Percentiles rank a stretch among this genome's conserved stretches.
Conservation (phyloP, 306 rosid genomes). For the Quillaja saponaria region DNA sequence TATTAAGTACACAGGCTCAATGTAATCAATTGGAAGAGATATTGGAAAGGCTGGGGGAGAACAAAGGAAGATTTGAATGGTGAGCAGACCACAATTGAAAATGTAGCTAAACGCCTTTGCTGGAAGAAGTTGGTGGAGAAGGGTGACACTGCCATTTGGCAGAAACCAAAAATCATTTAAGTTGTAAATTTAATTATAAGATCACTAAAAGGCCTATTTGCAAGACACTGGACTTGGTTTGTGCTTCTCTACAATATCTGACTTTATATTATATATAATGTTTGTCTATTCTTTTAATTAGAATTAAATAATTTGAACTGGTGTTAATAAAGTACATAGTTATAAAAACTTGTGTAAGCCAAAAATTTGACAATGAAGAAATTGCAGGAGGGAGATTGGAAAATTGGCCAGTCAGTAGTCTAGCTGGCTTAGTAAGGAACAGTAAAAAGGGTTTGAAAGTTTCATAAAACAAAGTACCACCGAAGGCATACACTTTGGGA, state of each 20-base stretch:
- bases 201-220: constrained; percentile 32
- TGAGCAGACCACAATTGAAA: constrained; percentile 48
- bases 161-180: constrained; percentile 45
- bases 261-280: too few relatives aligned
- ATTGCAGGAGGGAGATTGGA: constrained; percentile 43
- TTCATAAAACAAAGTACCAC: too few relatives aligned
- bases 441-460: constrained; percentile 29
- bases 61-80: constrained; percentile 39
- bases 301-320: not conserved
- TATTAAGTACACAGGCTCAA: too few relatives aligned
- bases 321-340: constrained; percentile 36
- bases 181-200: constrained; percentile 34
- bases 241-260: not conserved
- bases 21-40: constrained; percentile 36
- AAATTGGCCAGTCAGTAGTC: constrained; percentile 46
- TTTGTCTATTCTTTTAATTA: not conserved
- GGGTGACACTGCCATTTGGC: constrained; percentile 53
- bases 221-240: constrained; percentile 42
- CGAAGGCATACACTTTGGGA: too few relatives aligned
- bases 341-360: constrained; percentile 48
- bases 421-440: constrained; percentile 49
- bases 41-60: constrained; percentile 52
- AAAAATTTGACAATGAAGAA: constrained; percentile 32
- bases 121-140: constrained; percentile 45
- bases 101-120: constrained; percentile 46